A percentile compares a stretch with the other conserved stretches of the same genome.
Conservation (phyloP, 192 early-diverging fungal species). For the Entophlyctis helioformis region DNA sequence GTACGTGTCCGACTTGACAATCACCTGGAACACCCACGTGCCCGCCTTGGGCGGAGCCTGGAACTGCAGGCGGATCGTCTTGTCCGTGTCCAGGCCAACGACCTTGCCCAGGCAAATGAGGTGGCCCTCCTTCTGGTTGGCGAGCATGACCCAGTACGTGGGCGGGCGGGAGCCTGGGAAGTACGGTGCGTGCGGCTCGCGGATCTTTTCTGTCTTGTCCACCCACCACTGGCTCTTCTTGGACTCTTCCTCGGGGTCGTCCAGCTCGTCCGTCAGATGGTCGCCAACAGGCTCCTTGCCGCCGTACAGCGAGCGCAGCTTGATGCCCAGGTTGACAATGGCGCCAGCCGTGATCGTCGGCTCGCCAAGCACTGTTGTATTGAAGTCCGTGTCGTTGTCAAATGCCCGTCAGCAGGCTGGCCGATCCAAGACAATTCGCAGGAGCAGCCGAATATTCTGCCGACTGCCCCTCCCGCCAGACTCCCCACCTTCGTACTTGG, state of each 20-base stretch:
- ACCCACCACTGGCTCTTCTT: constrained; percentile 19
- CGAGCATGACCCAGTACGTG: constrained; percentile 85
- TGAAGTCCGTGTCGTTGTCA: not conserved
- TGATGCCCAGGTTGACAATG: constrained; percentile 32
- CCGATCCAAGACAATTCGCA: not conserved
- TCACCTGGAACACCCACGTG: constrained; percentile 65
- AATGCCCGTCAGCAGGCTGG: not conserved
- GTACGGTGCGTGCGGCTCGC: no score
- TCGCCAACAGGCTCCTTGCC: constrained; percentile 8
- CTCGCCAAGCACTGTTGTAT: constrained; percentile 37
- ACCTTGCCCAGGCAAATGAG: constrained; percentile 62
- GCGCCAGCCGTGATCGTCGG: constrained; percentile 29
- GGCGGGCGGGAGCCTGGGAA: no score
- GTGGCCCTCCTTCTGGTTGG: constrained; percentile 69
- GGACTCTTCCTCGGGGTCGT: constrained; percentile 8
- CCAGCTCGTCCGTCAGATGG: constrained; percentile 1
- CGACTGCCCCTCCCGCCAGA: not conserved
- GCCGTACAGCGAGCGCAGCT: constrained; percentile 11
- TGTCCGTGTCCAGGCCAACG: constrained; percentile 41
- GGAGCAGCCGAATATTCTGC: no score
- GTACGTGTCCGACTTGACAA: constrained; percentile 82
- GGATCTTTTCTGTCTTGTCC: no score
- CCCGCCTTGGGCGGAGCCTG: constrained; percentile 83
- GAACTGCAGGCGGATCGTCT: constrained; percentile 67
- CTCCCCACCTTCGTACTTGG: constrained; percentile 62